These are phyloP conservation scores for Bipolaris oryzae DNA, from an alignment of 2,329 filamentous ascomycete genomes.

Conservation along the genomic window DNA sequence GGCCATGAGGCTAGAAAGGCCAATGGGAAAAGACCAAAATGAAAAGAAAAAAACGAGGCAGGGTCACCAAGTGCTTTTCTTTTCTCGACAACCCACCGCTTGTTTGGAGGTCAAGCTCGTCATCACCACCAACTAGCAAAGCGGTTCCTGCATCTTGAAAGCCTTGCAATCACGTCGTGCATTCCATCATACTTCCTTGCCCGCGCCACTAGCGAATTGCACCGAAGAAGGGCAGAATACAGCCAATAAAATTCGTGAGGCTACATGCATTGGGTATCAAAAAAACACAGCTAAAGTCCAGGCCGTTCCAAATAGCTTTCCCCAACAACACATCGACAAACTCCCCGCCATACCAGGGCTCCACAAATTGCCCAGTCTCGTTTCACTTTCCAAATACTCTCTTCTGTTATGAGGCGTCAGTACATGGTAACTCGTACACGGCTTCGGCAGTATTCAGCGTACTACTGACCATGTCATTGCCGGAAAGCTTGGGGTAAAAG, in stretches of 20 bases:
- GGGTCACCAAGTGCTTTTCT: neutral
- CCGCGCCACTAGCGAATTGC: neutral
- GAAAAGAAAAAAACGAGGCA: neutral
- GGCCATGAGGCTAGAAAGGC: neutral
- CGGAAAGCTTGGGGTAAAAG: constrained; percentile 1
- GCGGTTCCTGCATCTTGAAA: neutral
- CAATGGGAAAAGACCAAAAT: neutral
- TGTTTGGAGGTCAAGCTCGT: neutral
- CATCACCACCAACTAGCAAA: neutral
- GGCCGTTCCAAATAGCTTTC: neutral
- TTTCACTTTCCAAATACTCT: neutral
- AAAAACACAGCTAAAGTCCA: neutral
- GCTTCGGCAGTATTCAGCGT: neutral
- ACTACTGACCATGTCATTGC: neutral
- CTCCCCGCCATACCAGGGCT: neutral
- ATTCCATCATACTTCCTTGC: neutral
- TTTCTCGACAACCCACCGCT: neutral
- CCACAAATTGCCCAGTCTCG: neutral
- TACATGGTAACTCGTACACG: neutral
- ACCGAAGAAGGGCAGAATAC: constrained; percentile 2
- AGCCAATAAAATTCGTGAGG: neutral
- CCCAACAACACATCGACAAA: neutral
- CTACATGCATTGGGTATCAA: neutral
- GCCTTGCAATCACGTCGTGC: neutral
- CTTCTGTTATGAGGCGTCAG: neutral